phyloP scores from a whole-genome alignment of 768 basidiomycete genomes.

The Termitomyces sp. region DNA sequence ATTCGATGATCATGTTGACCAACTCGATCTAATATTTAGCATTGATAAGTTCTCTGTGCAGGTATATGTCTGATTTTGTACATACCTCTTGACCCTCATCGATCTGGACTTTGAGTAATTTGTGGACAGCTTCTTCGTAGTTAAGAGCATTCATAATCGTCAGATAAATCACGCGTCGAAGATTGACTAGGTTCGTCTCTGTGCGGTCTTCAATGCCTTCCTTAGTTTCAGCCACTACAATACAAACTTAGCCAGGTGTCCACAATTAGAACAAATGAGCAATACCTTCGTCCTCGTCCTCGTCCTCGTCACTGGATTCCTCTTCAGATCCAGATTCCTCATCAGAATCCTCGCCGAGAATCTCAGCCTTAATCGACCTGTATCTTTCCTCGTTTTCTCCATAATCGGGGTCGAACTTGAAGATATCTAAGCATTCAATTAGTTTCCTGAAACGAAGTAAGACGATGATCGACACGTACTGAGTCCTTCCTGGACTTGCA shows the following conservation, averaged over 20 bases:
- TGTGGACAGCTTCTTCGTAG: slow-evolving; percentile 99
- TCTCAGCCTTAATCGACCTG: slow-evolving; percentile 86
- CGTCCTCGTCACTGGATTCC: slow-evolving; percentile 58
- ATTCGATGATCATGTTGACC: slow-evolving; percentile 98
- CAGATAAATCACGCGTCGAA: slow-evolving; percentile 90
- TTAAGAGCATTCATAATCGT: slow-evolving; percentile 99
- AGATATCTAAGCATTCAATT: slow-evolving; percentile 61
- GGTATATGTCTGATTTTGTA: slow-evolving; percentile 1
- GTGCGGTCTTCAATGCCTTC: slow-evolving; percentile 93
- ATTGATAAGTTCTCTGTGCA: neutral
- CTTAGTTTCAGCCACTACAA: slow-evolving; percentile 66
- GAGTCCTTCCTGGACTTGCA: slow-evolving; percentile 91
- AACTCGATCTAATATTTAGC: slow-evolving; percentile 69
- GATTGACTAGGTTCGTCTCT: slow-evolving; percentile 92
- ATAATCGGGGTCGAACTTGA: slow-evolving; percentile 90
- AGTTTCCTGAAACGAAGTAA: neutral
- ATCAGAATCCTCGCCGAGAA: slow-evolving; percentile 85
- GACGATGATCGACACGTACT: slow-evolving; percentile 52
- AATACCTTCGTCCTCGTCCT: slow-evolving; percentile 44
- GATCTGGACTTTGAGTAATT: slow-evolving; percentile 89
- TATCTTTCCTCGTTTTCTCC: slow-evolving; percentile 94
- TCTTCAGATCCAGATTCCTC: slow-evolving; percentile 68
- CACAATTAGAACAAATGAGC: neutral
- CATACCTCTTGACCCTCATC: slow-evolving; percentile 91
- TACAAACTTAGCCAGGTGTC: neutral